A percentile compares a stretch with the other conserved stretches of the same genome.
Evolutionary conservation across 2,329 filamentous ascomycete genomes (phyloP).

Genomic region (Exserohilum turcica): DNA sequence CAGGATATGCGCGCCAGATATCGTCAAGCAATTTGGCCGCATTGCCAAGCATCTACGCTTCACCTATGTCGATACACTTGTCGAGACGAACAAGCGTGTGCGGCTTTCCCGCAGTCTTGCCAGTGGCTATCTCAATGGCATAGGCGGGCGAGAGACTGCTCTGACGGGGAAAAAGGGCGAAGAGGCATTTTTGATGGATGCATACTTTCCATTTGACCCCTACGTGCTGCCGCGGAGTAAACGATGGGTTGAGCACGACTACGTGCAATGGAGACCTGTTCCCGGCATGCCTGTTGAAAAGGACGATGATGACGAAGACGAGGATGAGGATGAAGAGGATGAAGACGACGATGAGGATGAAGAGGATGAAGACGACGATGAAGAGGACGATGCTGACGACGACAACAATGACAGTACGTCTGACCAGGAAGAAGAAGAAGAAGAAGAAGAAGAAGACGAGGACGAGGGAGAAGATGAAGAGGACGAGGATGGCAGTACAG

Average conservation of each 20-base stretch:
- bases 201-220: conserved; percentile 97
- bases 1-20: conserved; percentile 88
- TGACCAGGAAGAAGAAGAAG: not conserved
- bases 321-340: conserved; percentile 20
- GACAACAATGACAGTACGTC: conserved; percentile 14
- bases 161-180: conserved; percentile 66
- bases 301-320: conserved; percentile 51
- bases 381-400: conserved; percentile 8
- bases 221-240: conserved; percentile 88
- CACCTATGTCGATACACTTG: conserved; percentile 83
- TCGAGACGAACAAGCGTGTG: conserved; percentile 91
- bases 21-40: conserved; percentile 89
- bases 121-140: conserved; percentile 53
- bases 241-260: conserved; percentile 75
- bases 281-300: conserved; percentile 51
- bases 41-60: conserved; percentile 85
- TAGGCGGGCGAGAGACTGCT: conserved; percentile 61
- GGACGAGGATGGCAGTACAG: conserved; percentile 10
- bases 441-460: not conserved
- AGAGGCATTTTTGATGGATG: conserved; percentile 82
- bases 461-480: conserved; percentile 1
- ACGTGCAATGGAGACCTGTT: conserved; percentile 46
- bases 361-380: conserved; percentile 7
- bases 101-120: conserved; percentile 73
- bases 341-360: conserved; percentile 3